Base-by-base conservation (phyloP, 164 flowering plant species). In the Magnolia kwangsiensis region DNA sequence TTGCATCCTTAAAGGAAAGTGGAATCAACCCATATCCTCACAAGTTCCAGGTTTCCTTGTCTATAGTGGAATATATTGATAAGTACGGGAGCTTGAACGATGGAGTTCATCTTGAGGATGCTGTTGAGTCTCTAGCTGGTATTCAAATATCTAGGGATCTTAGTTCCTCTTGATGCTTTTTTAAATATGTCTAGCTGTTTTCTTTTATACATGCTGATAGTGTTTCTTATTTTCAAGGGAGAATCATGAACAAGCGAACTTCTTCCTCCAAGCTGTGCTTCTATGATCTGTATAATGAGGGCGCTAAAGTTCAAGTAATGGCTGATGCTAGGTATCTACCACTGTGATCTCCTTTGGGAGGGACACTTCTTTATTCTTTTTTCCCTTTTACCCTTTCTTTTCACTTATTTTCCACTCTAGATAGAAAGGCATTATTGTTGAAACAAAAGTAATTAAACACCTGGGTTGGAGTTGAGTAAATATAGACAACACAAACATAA, bases 251-350 rank as follows among this genome's bases (percentile, higher is more conserved):
- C 85, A 96, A 96, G 81, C 80, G 99, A 45, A 80, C 92, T 37
- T 91, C 98, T 11, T 90, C 96, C 45, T 83, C 95, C 24, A 92
- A 92, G 87, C 86, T 96, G 10, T 87, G 88, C 83, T 96, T 96
- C 79, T 96, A 96, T 87, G 99, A 94, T 83, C 78, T 96, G 72
- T 89, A 88, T 75, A 89, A 87, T 59, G 83, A 75, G 65, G 92
- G 95, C 82, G 85, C 80, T 9, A 96, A 96, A 85, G 93, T 96
- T 11, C 99, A 96, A 87, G 88, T 96, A 45, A 92, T 96, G 97
- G 90, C 89, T 78, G 97, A 92, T 89, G 90, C 90, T 63, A 90
- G 96, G 99, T 92, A 80, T 64, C 8, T 6, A 19, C 58, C 1
- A n/a, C 21, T 59, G 20, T 55, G 19, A 55, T 11, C 61, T 55